Base-by-base conservation (phyloP, 176 grass and related monocot genomes). In the Cenchrus americanus region DNA sequence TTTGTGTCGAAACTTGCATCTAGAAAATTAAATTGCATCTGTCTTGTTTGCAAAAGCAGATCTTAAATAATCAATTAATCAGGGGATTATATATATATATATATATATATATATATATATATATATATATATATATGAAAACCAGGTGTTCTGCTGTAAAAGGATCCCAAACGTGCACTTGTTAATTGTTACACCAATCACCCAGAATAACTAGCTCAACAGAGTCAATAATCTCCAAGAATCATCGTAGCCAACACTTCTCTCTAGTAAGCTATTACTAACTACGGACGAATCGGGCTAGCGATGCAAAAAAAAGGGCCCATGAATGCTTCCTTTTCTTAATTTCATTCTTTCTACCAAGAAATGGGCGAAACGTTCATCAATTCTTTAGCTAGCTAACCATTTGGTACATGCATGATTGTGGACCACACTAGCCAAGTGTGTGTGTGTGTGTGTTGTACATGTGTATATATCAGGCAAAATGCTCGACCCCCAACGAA, bases 341-440 rank as follows among this genome's bases (percentile, higher is more conserved):
- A n/a, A n/a, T n/a, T 30, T n/a, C 34, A 44, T n/a, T 7, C 10
- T 21, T 24, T 32, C 11, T 71, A 59, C 10, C 50, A 72, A n/a
- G n/a, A n/a, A 83, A 48, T 2, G 18, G 14, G 57, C 62, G 30
- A 43, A 75, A 64, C 54, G 52, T 68, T 0, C 49, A 10, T 69
- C 12, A 14, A 66, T 60, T 71, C 6, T 37, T 37, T 37, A 37
- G 34, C 34, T n/a, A 61, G 22, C 23, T 21, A 71, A 17, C 10
- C 18, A 72, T 15, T 18, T 26, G 14, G 32, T 17, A 58, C 34
- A 61, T 60, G 22, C 34, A 61, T 60, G 22, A 32, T 30, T 26
- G 17, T 75, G 87, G 82, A 80, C 76, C 87, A 69, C 82, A 44
- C 69, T 81, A 19, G 69, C 76, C 1, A 34, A 41, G 82, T 75